Evolutionary conservation across 1,284 basidiomycete genomes (phyloP).

Genomic region (Irpex sp.): DNA sequence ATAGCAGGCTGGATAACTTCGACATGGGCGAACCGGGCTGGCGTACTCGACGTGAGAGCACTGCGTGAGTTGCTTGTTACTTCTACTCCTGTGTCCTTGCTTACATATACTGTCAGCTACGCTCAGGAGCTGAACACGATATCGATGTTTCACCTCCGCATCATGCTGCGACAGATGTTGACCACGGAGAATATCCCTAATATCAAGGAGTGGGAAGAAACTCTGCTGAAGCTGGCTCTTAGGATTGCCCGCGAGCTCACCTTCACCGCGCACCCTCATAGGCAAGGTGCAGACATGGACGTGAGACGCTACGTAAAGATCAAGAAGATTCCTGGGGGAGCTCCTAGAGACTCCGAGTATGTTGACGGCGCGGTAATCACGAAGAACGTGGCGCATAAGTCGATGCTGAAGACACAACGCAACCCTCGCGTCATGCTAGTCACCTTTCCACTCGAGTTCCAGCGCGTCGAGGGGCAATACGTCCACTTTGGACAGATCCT

Average conservation of each 20-base stretch:
- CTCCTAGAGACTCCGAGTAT: constrained; percentile 91
- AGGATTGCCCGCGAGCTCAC: constrained; percentile 75
- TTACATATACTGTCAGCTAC: constrained; percentile 42
- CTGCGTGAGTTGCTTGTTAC: constrained; percentile 52
- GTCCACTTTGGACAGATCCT: constrained; percentile 92
- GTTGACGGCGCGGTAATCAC: constrained; percentile 97
- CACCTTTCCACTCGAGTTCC: constrained; percentile 94
- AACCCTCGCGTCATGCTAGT: constrained; percentile 94
- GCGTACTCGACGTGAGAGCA: constrained; percentile 78
- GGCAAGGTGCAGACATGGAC: constrained; percentile 90
- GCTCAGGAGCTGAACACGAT: constrained; percentile 79
- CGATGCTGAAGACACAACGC: constrained; percentile 67
- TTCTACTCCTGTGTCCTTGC: background rate
- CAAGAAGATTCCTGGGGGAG: constrained; percentile 96
- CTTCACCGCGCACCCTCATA: constrained; percentile 69
- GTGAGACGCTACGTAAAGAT: constrained; percentile 96
- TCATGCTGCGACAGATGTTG: constrained; percentile 90
- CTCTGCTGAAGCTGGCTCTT: constrained; percentile 75
- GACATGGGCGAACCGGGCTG: constrained; percentile 64
- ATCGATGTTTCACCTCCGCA: constrained; percentile 83
- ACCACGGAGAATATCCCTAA: constrained; percentile 74
- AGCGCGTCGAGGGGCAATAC: constrained; percentile 91
- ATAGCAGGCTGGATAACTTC: constrained; percentile 63
- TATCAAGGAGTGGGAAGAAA: constrained; percentile 82
- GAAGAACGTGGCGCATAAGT: constrained; percentile 96